These are phyloP conservation scores for Termitomyces sp. DNA, from an alignment of 768 basidiomycete genomes.

Conservation along the genomic window DNA sequence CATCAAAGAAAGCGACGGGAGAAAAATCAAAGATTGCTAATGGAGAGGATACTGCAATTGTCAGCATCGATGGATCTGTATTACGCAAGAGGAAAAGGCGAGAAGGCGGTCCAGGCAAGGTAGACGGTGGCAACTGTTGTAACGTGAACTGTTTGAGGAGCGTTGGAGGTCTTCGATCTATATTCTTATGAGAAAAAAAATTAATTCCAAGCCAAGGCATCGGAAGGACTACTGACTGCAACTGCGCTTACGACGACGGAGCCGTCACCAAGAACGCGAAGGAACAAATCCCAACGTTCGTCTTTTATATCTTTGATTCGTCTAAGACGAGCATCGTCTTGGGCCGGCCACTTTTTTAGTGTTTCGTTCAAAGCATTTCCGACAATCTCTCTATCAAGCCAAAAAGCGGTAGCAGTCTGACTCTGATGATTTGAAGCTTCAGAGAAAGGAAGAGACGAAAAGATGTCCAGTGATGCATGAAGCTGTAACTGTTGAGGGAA, in stretches of 20 bases:
- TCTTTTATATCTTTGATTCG: constrained; percentile 59
- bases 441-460: constrained; percentile 48
- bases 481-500: constrained; percentile 81
- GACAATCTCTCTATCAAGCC: constrained; percentile 63
- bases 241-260: constrained; percentile 71
- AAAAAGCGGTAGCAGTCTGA: constrained; percentile 48
- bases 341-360: constrained; percentile 27
- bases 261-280: constrained; percentile 67
- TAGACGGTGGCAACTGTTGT: constrained; percentile 52
- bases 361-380: constrained; percentile 39
- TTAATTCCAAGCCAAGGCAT: not conserved
- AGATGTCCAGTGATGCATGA: constrained; percentile 71
- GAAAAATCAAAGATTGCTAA: constrained; percentile 57
- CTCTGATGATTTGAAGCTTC: constrained; percentile 27
- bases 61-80: constrained; percentile 37
- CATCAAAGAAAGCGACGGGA: constrained; percentile 59
- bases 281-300: constrained; percentile 76
- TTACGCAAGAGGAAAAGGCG: constrained; percentile 52
- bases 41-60: constrained; percentile 64
- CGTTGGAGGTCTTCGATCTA: constrained; percentile 85
- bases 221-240: constrained; percentile 46
- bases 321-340: constrained; percentile 41
- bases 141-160: constrained; percentile 71
- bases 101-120: constrained; percentile 42
- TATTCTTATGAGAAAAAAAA: constrained; percentile 49